Base-by-base conservation (phyloP, 768 basidiomycete genomes). In the Pleurotus ostreatus region DNA sequence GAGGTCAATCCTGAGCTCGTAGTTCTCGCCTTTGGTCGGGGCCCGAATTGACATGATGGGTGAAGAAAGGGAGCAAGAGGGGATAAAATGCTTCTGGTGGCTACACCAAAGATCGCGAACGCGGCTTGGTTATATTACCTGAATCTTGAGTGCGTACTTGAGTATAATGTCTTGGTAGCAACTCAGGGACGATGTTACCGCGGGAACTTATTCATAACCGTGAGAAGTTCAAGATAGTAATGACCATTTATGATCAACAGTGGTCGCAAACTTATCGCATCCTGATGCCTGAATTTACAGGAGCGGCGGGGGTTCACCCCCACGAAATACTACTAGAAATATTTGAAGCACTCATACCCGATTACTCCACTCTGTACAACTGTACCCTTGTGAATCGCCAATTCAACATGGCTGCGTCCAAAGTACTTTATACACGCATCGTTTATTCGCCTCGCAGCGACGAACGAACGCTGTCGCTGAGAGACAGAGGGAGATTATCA, bases 1-100 rank as follows among this genome's bases (percentile, higher is more conserved):
- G 64, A 99, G 85, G 74, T 98, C 96, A 55, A 94, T 88, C 56
- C 92, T 86, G 69, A 98, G 89, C 75, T 98, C 96, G 72, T 88
- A 98, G 79, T 97, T 97, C 78, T 97, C 94, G 68, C 95, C 94
- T 80, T 85, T 84, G 58, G 81, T 72, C 55, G 79, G 85, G 66
- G 79, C 81, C 59, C 83, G 79, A 68, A 84, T 68, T 73, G 75
- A 78, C 78, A 80, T 80, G 30, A 26, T 23, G 23, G 40, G 20
- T n/a, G 51, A 55, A 54, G 7, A 39, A 54, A 13, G 20, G 39
- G 22, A 26, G n/a, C 1, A 15, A n/a, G 7, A 44, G 41, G n/a
- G 13, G 41, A 2, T 16, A 5, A 13, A n/a, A 6, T 16, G 41
- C 20, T 44, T 44, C 11, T 3, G 41, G n/a, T 22, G 6, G 20